Evolutionary conservation across 1,284 basidiomycete genomes (phyloP), one percentile per base, ranked within the genome.

Genomic region (Amylostereum areolatum): DNA sequence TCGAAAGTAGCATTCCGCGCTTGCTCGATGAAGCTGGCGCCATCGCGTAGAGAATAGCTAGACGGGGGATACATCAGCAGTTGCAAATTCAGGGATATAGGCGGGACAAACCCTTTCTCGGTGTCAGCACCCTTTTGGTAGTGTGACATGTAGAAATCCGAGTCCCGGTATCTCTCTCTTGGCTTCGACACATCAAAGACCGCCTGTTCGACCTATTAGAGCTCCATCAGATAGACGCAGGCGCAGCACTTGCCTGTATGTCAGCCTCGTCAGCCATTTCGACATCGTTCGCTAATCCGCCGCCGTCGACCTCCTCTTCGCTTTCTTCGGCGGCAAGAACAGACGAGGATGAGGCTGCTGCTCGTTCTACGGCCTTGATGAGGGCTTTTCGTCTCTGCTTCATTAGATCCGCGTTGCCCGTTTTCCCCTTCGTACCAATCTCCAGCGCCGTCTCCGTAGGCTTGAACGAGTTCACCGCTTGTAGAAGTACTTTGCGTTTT

Each of bases 361-460:
- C 69, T 52, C 83, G 70, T 53, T 76, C 71, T 5, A 66, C 72
- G 3, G 84, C 83, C 62, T 83, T 89, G 29, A 70, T 73, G 56
- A 97, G 69, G 6, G 89, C 86, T 63, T 85, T 88, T 55, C 95
- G 74, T 12, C 96, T 75, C 57, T 91, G 85, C 66, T 90, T 89
- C 96, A 99, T 99, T 53, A 99, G 67, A 6, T 76, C 78, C 3
- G 79, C 74, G 56, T 77, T 75, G 34, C 70, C 66, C 53, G 83
- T 48, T 48, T 54, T 86, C 1, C 88, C 87, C 52, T 87, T 81
- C 2, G 77, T 76, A 0, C 91, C 92, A 27, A 97, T 75, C 67
- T 99, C 96, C 52, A 99, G 88, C 29, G 98, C 86, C 0, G 96
- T 99, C 66, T 98, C 96, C 1, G 74, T 66, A 4, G 96, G 96